Conservation (phyloP, 225 moss, liverwort and hornwort genomes). For the Physcomitrellopsis africana region DNA sequence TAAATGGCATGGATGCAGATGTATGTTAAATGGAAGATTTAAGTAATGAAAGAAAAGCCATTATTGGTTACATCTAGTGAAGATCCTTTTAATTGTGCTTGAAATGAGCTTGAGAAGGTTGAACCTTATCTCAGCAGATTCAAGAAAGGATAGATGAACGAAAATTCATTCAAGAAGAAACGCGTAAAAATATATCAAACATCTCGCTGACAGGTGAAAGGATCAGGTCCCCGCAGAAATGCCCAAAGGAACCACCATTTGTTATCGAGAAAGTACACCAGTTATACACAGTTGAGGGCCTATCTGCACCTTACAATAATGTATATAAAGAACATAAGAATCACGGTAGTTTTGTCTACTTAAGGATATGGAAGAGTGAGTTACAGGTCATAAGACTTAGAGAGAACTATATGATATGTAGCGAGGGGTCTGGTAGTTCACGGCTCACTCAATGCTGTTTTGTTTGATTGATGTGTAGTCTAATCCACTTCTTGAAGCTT, state of each 20-base stretch:
- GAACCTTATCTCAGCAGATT: conserved; percentile 30
- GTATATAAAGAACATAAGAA: neutral
- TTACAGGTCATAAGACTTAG: neutral
- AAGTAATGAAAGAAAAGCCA: neutral
- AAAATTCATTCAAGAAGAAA: neutral
- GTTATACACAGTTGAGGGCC: conserved; percentile 31
- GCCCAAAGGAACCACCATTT: neutral
- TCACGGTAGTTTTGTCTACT: neutral
- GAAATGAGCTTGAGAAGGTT: conserved; percentile 30
- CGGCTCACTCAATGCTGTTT: neutral
- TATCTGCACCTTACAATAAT: neutral
- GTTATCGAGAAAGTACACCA: conserved; percentile 21
- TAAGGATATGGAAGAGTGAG: too few species aligned
- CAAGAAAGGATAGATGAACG: conserved; percentile 10
- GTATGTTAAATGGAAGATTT: conserved; percentile 14
- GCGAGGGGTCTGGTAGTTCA: neutral
- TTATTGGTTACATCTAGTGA: conserved; percentile 14
- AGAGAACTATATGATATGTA: neutral
- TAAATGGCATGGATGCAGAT: conserved; percentile 16
- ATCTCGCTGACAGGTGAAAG: conserved; percentile 19
- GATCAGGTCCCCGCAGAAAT: conserved; percentile 19
- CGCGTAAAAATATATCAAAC: neutral
- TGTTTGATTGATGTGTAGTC: conserved; percentile 47
- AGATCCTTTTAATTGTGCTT: conserved; percentile 21
- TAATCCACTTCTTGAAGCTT: conserved; percentile 77